A percentile compares a stretch with the other conserved stretches of the same genome.
Conservation (phyloP, 139 green algal species). For the Chlorella sorokiniana region DNA sequence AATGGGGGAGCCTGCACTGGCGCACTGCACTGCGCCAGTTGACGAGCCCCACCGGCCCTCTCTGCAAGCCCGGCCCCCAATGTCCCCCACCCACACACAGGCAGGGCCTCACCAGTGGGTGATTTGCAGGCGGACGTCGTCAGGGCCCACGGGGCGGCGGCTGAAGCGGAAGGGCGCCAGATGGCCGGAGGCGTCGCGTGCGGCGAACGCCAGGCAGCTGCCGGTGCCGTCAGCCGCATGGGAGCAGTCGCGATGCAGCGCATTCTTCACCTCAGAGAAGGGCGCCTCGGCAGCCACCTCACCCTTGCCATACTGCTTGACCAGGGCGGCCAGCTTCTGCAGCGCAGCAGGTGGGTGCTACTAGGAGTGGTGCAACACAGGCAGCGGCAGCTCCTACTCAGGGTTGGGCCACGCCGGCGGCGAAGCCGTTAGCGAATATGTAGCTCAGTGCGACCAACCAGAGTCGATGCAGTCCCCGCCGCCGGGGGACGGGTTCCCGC, state of each 20-base stretch:
- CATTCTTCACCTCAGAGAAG: not conserved
- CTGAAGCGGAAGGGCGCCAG: conserved; percentile 51
- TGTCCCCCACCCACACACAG: too few relatives aligned
- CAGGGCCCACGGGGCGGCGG: conserved; percentile 29
- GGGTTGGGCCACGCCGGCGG: too few relatives aligned
- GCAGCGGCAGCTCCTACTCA: not conserved
- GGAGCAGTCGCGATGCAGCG: conserved; percentile 15
- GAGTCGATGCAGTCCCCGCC: too few relatives aligned
- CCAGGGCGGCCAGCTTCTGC: conserved; percentile 5
- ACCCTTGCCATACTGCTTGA: conserved; percentile 10
- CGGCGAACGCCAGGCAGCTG: conserved; percentile 71
- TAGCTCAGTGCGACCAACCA: too few relatives aligned
- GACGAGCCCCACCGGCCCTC: too few relatives aligned
- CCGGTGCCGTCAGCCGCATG: conserved; percentile 6
- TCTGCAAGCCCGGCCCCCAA: too few relatives aligned
- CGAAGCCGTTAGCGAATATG: too few relatives aligned
- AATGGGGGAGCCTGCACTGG: too few relatives aligned
- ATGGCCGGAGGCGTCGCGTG: conserved; percentile 48
- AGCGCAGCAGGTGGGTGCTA: not conserved
- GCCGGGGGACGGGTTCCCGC: too few relatives aligned
- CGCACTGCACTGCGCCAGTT: conserved; percentile 29
- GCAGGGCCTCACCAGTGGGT: conserved; percentile 23
- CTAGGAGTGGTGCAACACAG: not conserved
- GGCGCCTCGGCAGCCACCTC: not conserved
- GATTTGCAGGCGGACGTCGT: conserved; percentile 72